Percentiles rank a stretch among this genome's conserved stretches.
phyloP scores from a whole-genome alignment of 305 asterid genomes.

The Fraxinus xanthoxyloides region DNA sequence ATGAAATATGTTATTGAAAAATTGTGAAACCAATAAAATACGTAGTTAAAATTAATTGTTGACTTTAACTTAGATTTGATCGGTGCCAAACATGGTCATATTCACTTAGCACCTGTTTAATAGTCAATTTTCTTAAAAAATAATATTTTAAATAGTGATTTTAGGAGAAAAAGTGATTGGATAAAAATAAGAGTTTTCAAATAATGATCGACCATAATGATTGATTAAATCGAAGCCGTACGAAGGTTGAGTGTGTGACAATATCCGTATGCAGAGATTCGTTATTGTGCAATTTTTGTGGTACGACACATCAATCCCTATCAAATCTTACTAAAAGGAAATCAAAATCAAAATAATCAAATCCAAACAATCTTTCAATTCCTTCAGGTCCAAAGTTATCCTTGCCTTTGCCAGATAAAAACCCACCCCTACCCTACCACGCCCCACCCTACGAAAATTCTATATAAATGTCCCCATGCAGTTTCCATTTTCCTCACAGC shows the following conservation, averaged over 20 bases:
- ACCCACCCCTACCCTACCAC: neutral
- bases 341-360: constrained; percentile 4
- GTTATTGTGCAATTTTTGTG: constrained; percentile 46
- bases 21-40: no score
- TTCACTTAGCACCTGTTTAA: no score
- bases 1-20: no score
- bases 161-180: no score
- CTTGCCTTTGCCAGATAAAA: constrained; percentile 10
- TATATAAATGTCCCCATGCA: constrained; percentile 44
- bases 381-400: constrained; percentile 21
- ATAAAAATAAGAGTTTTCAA: no score
- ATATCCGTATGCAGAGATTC: constrained; percentile 71
- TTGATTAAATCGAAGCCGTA: constrained; percentile 32
- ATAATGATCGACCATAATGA: no score
- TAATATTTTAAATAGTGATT: no score
- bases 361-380: neutral
- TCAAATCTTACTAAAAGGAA: constrained; percentile 20
- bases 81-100: no score
- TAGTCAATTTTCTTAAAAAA: no score
- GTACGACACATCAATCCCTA: constrained; percentile 34
- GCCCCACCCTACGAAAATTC: constrained; percentile 21
- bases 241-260: constrained; percentile 33
- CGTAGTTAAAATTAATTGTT: no score
- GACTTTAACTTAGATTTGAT: no score
- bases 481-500: constrained; percentile 47